Evolutionary conservation across 192 early-diverging fungal genomes (phyloP), one percentile per base, ranked within the genome.

Genomic region (Coemansia sp.): DNA sequence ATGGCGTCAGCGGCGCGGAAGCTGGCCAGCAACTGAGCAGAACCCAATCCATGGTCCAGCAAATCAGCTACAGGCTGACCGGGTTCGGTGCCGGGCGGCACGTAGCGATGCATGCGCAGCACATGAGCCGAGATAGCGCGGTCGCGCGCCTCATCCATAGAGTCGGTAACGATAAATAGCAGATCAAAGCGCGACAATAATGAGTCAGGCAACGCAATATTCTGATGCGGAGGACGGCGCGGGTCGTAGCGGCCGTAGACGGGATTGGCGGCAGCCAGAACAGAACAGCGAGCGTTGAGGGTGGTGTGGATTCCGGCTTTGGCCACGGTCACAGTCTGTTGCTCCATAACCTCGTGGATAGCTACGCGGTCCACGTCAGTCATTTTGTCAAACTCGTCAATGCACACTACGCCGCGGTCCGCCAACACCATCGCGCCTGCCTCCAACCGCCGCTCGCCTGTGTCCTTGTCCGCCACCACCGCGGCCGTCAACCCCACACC

Each of bases 301-400:
- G 94, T 94, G 0, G 96, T 97, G 71, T 97, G 94, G 61, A 99
- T 98, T n/a, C 97, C 97, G 5, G 97, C 97, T 78, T 98, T 96
- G 46, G 93, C 94, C 61, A 97, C 94, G 0, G 94, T 96, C 8
- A 97, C 92, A 4, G 96, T 98, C 84, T 99, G 97, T 80, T 99
- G 97, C 85, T 99, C 97, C 97, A 99, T 99, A 2, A 97, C 97
- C 89, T 99, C 97, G 84, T 99, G 97, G 82, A 99, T 99, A 0
- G 97, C 96, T 3, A 97, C 95, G 62, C 96, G 89, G 71, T 99
- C 97, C 20, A 92, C 86, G 65, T 98, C 96, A 32, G 85, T 92
- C 97, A 99, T 99, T 72, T 99, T 99, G 85, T 99, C 97, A 78
- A 99, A 99, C 81, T 99, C 97, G 85, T 99, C 97, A 62, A 99